These are phyloP conservation scores for Tilletiopsis washingtonensis DNA, from an alignment of 1,284 basidiomycete species.

Conservation along the genomic window DNA sequence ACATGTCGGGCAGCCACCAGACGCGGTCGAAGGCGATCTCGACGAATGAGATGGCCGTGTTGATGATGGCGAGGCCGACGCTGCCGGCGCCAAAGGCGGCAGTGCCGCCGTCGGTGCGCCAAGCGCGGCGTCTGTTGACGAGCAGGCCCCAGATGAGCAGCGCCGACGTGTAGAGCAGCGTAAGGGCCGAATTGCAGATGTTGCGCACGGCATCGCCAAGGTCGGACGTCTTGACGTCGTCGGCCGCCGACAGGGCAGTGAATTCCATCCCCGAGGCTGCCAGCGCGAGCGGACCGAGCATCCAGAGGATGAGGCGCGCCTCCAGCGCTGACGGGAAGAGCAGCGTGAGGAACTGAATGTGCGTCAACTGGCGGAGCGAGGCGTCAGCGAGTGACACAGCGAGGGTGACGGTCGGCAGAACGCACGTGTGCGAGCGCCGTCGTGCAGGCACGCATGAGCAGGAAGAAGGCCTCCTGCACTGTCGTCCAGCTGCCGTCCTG, in stretches of 20 bases:
- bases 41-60: slow-evolving; percentile 42
- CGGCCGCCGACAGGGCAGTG: slow-evolving; percentile 58
- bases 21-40: slow-evolving; percentile 42
- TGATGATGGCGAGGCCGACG: slow-evolving; percentile 35
- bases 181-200: slow-evolving; percentile 89
- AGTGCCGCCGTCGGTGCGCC: slow-evolving; percentile 84
- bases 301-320: slow-evolving; percentile 72
- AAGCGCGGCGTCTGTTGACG: slow-evolving; percentile 82
- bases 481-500: slow-evolving; percentile 64
- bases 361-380: slow-evolving; percentile 63
- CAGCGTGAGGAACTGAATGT: slow-evolving; percentile 94
- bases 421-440: slow-evolving; percentile 66
- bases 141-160: slow-evolving; percentile 88
- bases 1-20: slow-evolving; percentile 44
- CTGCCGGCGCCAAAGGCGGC: slow-evolving; percentile 71
- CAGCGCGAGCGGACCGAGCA: slow-evolving; percentile 81
- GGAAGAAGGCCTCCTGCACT: slow-evolving; percentile 69
- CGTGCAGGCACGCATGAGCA: slow-evolving; percentile 76
- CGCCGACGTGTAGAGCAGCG: slow-evolving; percentile 80
- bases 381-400: background rate
- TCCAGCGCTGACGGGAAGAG: slow-evolving; percentile 91
- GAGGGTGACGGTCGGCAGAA: background rate
- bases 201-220: slow-evolving; percentile 76
- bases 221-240: slow-evolving; percentile 51
- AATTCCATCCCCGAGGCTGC: slow-evolving; percentile 78